Evolutionary conservation across 805 yeast genomes (phyloP).

Genomic region (Lachancea cidri): DNA sequence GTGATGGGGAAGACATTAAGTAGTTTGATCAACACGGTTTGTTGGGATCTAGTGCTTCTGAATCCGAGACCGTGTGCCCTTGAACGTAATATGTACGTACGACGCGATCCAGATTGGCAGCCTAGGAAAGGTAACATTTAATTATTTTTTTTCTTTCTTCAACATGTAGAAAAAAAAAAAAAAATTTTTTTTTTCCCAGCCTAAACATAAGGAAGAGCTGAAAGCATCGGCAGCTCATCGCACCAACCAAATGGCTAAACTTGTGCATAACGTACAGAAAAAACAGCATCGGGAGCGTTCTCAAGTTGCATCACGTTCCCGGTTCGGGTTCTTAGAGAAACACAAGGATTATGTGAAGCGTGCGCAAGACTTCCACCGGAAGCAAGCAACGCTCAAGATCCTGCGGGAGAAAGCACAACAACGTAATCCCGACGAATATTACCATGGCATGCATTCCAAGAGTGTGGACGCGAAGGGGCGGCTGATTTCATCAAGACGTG

Average conservation of each 20-base stretch:
- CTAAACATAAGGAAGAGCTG: not conserved
- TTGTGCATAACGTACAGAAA: conserved; percentile 88
- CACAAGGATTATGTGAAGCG: conserved; percentile 77
- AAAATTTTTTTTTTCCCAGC: not conserved
- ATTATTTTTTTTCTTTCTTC: not conserved
- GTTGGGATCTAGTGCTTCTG: too few species aligned
- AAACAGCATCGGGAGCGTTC: conserved; percentile 94
- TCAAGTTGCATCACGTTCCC: conserved; percentile 69
- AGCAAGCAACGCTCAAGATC: conserved; percentile 57
- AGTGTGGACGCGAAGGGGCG: conserved; percentile 69
- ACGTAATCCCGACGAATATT: conserved; percentile 92
- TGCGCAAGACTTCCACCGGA: conserved; percentile 59
- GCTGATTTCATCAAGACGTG: conserved; percentile 52
- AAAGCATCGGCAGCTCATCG: conserved; percentile 5
- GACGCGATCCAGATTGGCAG: conserved; percentile 4
- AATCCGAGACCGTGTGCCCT: too few species aligned
- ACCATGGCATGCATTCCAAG: conserved; percentile 81
- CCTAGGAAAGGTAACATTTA: too few species aligned
- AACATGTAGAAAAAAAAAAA: not conserved
- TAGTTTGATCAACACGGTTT: too few species aligned
- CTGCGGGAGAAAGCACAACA: conserved; percentile 65
- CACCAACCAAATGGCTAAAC: conserved; percentile 53
- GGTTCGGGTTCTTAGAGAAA: conserved; percentile 85
- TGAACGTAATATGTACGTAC: not conserved
- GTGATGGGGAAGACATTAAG: conserved; percentile 1